phyloP scores from a whole-genome alignment of 352 stramenopile genomes.

The Phytopythium boreale region DNA sequence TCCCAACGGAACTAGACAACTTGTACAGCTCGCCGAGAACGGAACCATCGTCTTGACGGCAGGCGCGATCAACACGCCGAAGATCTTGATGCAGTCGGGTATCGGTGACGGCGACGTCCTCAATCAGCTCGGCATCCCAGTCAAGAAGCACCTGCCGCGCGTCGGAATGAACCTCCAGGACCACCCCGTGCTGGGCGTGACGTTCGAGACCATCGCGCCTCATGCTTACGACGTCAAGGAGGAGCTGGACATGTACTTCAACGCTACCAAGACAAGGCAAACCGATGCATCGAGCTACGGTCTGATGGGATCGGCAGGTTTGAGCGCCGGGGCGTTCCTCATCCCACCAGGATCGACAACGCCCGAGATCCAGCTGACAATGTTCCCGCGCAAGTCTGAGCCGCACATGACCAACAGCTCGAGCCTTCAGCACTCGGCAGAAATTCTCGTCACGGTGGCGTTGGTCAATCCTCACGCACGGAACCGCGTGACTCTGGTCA shows the following conservation, averaged over 20 bases:
- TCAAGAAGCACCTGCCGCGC: slow-evolving; percentile 63
- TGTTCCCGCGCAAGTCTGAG: slow-evolving; percentile 85
- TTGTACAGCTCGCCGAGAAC: slow-evolving; percentile 34
- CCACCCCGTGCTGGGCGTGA: slow-evolving; percentile 77
- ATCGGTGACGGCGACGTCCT: slow-evolving; percentile 47
- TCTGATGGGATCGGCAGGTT: slow-evolving; percentile 58
- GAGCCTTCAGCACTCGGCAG: slow-evolving; percentile 32
- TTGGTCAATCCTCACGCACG: slow-evolving; percentile 55
- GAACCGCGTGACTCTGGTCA: slow-evolving; percentile 43
- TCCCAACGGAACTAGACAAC: slow-evolving; percentile 29
- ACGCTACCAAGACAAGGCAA: slow-evolving; percentile 19
- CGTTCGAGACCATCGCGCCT: slow-evolving; percentile 30
- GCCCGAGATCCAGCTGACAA: slow-evolving; percentile 87
- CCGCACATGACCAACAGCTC: slow-evolving; percentile 61
- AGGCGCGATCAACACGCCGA: slow-evolving; percentile 85
- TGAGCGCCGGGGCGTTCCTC: slow-evolving; percentile 75
- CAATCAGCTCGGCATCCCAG: slow-evolving; percentile 32
- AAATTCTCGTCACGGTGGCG: slow-evolving; percentile 83
- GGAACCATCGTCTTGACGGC: slow-evolving; percentile 74
- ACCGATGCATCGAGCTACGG: slow-evolving; percentile 44
- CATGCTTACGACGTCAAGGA: slow-evolving; percentile 14
- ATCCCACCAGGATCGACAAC: slow-evolving; percentile 58
- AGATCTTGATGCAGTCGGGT: slow-evolving; percentile 77
- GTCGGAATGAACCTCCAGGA: slow-evolving; percentile 90
- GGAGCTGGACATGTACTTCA: slow-evolving; percentile 49